A percentile compares a stretch with the other conserved stretches of the same genome.
Conservation (phyloP, 352 stramenopile genomes). For the Globisporangium uncinulatum region DNA sequence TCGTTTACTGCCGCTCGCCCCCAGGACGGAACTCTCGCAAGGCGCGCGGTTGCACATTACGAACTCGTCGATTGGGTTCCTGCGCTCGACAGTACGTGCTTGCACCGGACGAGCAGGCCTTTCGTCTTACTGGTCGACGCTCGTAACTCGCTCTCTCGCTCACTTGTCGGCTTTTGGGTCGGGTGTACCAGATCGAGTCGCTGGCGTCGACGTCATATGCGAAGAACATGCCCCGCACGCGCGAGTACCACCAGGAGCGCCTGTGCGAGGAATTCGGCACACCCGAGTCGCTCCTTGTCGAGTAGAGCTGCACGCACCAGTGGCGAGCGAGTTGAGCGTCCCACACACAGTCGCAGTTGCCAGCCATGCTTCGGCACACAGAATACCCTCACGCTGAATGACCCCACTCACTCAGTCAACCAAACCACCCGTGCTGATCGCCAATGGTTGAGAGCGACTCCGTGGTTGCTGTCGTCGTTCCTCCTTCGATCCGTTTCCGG, state of each 20-base stretch:
- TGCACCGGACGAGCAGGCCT: too few relatives aligned
- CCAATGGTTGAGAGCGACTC: too few relatives aligned
- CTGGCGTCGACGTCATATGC: conserved; percentile 67
- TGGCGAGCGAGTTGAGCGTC: not conserved
- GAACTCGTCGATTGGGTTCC: conserved; percentile 65
- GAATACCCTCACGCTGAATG: too few relatives aligned
- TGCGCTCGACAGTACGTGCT: conserved; percentile 50
- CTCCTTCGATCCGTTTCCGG: too few relatives aligned
- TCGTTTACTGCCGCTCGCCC: not conserved
- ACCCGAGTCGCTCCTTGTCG: not conserved
- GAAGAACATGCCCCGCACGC: conserved; percentile 53
- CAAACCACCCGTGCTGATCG: too few relatives aligned
- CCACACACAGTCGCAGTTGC: too few relatives aligned
- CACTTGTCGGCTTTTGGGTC: not conserved
- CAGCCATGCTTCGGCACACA: too few relatives aligned
- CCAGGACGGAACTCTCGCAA: conserved; percentile 66
- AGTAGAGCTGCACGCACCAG: not conserved
- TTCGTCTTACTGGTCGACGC: not conserved
- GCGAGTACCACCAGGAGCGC: conserved; percentile 52
- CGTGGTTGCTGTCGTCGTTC: too few relatives aligned
- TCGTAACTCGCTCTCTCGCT: not conserved
- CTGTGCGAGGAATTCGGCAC: conserved; percentile 57
- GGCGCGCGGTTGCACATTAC: conserved; percentile 65
- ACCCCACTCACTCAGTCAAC: too few relatives aligned
- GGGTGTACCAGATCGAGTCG: conserved; percentile 43